These are phyloP conservation scores for Trypanosoma caninum DNA, from an alignment of 208 protist species.

Conservation along the genomic window DNA sequence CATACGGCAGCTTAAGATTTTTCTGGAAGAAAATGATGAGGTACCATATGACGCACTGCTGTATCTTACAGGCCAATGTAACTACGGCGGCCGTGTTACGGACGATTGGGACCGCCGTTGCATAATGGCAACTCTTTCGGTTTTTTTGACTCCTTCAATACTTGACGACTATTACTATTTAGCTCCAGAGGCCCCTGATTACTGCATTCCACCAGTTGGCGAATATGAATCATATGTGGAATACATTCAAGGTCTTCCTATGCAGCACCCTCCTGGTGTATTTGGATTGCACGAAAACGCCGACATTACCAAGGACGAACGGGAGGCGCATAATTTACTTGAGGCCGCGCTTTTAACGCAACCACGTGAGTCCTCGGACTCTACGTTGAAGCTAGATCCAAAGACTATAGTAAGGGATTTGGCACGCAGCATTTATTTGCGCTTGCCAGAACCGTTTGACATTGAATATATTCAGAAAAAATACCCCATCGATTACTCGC, in stretches of 20 bases:
- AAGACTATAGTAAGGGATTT: slow-evolving; percentile 82
- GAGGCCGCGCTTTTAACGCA: slow-evolving; percentile 87
- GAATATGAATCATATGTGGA: slow-evolving; percentile 81
- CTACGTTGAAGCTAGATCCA: slow-evolving; percentile 59
- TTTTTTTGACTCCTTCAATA: slow-evolving; percentile 87
- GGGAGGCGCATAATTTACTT: slow-evolving; percentile 84
- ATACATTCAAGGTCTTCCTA: slow-evolving; percentile 81
- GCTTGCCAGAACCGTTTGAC: slow-evolving; percentile 88
- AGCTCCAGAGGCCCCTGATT: slow-evolving; percentile 74
- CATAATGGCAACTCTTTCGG: slow-evolving; percentile 85
- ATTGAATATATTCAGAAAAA: slow-evolving; percentile 82
- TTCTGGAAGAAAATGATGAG: slow-evolving; percentile 89
- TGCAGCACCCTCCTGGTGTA: slow-evolving; percentile 83
- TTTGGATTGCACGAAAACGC: slow-evolving; percentile 95
- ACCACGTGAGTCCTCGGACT: slow-evolving; percentile 59
- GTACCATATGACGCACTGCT: slow-evolving; percentile 94
- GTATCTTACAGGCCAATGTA: slow-evolving; percentile 92
- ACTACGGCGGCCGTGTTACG: slow-evolving; percentile 93
- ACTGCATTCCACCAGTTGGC: slow-evolving; percentile 83
- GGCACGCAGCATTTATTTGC: slow-evolving; percentile 82
- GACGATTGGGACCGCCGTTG: slow-evolving; percentile 93
- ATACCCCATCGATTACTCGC: slow-evolving; percentile 90
- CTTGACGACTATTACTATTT: slow-evolving; percentile 91
- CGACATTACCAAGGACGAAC: slow-evolving; percentile 94
- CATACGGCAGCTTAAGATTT: slow-evolving; percentile 94